phyloP scores from a whole-genome alignment of 75 land plant genomes.

The Selaginella moellendorffii region DNA sequence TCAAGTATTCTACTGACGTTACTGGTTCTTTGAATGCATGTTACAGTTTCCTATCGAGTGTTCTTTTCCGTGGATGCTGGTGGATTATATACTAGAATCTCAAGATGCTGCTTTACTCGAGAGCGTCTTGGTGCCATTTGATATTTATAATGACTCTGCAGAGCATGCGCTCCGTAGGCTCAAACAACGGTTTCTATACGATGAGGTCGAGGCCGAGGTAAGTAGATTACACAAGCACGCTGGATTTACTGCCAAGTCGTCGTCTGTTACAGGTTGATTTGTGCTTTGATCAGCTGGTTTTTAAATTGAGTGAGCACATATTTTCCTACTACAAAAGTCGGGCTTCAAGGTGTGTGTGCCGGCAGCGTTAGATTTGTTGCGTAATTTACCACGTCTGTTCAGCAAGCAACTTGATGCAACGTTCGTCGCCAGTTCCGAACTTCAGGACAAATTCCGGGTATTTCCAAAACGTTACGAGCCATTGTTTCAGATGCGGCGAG shows the following conservation, averaged over 20 bases:
- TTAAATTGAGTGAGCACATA: conserved; percentile 71
- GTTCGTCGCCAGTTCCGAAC: conserved; percentile 58
- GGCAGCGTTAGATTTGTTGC: neutral
- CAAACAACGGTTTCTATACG: conserved; percentile 94
- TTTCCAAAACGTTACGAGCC: conserved; percentile 68
- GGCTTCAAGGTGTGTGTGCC: conserved; percentile 50
- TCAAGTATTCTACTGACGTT: no score
- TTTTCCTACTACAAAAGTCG: conserved; percentile 85
- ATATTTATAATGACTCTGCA: conserved; percentile 94
- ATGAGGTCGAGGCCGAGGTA: conserved; percentile 99
- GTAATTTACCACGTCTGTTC: conserved; percentile 1
- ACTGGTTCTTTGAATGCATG: no score
- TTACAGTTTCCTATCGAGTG: conserved; percentile 97
- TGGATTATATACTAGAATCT: conserved; percentile 78
- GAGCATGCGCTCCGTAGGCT: conserved; percentile 74
- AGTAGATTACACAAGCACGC: neutral
- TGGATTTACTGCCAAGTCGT: neutral
- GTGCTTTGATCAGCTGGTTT: conserved; percentile 90
- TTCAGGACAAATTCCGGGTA: conserved; percentile 53
- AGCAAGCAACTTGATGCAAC: conserved; percentile 83
- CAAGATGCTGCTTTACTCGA: conserved; percentile 79
- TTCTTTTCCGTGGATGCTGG: conserved; percentile 99
- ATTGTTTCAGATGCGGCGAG: conserved; percentile 68
- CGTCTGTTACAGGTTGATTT: conserved; percentile 81
- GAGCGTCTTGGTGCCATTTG: conserved; percentile 85